Percentiles rank a stretch among this genome's conserved stretches.
Evolutionary conservation across 306 rosid genomes (phyloP).

Genomic region (Castanea crenata): DNA sequence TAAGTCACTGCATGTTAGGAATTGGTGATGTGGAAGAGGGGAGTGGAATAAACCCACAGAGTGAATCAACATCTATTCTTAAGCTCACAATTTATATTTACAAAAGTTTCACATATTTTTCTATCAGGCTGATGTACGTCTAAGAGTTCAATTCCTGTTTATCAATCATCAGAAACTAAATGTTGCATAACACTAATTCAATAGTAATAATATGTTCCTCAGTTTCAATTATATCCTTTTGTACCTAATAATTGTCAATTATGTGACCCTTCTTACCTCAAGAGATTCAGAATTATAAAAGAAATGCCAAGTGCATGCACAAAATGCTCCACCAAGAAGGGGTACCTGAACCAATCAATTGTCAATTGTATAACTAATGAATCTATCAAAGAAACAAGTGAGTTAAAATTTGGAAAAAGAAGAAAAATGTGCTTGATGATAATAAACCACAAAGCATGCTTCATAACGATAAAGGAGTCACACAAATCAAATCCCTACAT

Average conservation of each 20-base stretch:
- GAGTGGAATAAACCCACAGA: background rate
- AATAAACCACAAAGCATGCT: background rate
- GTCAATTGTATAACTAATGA: background rate
- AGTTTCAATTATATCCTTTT: too few species aligned
- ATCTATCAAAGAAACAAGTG: background rate
- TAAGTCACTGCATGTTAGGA: too few species aligned
- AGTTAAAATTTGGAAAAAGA: background rate
- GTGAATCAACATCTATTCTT: background rate
- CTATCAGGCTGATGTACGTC: background rate
- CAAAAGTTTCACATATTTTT: background rate
- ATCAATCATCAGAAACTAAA: background rate
- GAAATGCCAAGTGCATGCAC: conserved; percentile 99
- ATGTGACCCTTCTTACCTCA: conserved; percentile 45
- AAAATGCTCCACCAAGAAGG: conserved; percentile 87
- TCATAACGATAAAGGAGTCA: background rate
- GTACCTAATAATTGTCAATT: background rate
- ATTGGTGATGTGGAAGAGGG: background rate
- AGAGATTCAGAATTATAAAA: conserved; percentile 88
- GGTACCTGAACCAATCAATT: conserved; percentile 63
- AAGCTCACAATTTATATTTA: background rate
- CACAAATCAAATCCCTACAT: background rate
- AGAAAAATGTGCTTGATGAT: background rate
- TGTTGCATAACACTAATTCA: conserved; percentile 1
- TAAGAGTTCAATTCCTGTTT: background rate
- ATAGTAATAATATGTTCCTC: background rate